Evolutionary conservation across 371 early-diverging fungal species (phyloP).

Genomic region (Homolaphlyctis polyrhiza): DNA sequence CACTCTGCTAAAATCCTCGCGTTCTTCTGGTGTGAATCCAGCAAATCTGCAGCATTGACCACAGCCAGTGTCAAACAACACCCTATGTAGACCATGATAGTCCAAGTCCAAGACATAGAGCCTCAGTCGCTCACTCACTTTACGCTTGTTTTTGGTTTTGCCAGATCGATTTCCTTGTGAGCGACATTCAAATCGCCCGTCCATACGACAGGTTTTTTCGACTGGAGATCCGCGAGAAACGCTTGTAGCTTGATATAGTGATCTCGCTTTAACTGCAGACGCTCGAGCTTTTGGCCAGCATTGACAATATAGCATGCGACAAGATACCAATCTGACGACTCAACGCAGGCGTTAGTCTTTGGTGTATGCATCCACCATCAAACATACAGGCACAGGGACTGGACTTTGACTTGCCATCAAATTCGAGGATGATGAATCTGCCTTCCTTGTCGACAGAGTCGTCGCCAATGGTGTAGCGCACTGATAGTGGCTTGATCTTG

Average conservation of each 20-base stretch:
- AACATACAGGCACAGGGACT: not conserved
- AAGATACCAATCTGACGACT: slow-evolving; percentile 5
- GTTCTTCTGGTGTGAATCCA: slow-evolving; percentile 83
- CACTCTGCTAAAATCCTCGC: slow-evolving; percentile 66
- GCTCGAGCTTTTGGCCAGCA: slow-evolving; percentile 67
- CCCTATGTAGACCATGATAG: not conserved
- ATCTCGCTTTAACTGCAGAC: slow-evolving; percentile 56
- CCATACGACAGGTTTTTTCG: slow-evolving; percentile 74
- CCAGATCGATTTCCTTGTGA: slow-evolving; percentile 74
- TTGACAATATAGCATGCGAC: slow-evolving; percentile 80
- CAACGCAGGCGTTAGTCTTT: too few species aligned
- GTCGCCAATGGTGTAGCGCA: slow-evolving; percentile 58
- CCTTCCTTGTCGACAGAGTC: slow-evolving; percentile 59
- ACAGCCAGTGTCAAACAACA: slow-evolving; percentile 4
- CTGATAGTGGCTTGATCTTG: slow-evolving; percentile 66
- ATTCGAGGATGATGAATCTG: slow-evolving; percentile 70
- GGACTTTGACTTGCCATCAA: not conserved
- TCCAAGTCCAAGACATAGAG: not conserved
- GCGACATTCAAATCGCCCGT: slow-evolving; percentile 90
- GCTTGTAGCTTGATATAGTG: slow-evolving; percentile 68
- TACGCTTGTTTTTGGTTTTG: slow-evolving; percentile 72
- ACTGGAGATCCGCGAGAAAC: slow-evolving; percentile 63
- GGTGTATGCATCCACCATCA: not conserved
- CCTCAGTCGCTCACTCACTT: slow-evolving; percentile 20
- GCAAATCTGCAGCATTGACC: slow-evolving; percentile 48